Base-by-base conservation (phyloP, 805 yeast species). In the Barnettozyma salicaria region DNA sequence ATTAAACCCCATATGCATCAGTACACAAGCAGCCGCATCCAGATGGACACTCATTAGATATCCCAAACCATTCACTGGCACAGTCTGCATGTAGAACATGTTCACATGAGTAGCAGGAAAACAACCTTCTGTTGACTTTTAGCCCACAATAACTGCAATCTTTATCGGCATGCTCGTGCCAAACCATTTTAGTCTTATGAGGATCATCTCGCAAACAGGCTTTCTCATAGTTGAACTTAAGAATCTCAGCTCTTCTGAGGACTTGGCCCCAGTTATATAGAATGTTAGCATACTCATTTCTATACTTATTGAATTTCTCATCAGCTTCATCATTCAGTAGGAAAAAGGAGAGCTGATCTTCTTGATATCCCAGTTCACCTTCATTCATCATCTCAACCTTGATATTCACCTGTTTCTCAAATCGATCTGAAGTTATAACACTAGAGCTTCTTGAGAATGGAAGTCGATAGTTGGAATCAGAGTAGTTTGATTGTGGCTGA, bases 1-100 rank as follows among this genome's bases (percentile, higher is more conserved):
- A 8, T 13, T 19, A n/a, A 27, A 18, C 34, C 19, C 28, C 22
- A 18, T 22, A 31, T 1, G 17, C 25, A 18, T 61, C 65, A 9
- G 75, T 55, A 59, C 96, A 86, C 5, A 52, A 44, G 50, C 96
- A 87, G 0, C 95, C 95, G 64, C 96, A 87, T 0, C 95, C 96
- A 31, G 83, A 72, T 0, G 94, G 79, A 58, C 96, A 86, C 49
- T 80, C 83, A 0, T 45, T 45, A 40, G 65, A 61, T 1, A 55
- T 48, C 7, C 60, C 59, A 86, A 94, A 87, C 96, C 97, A 89
- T 34, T 70, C 70, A 14, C 68, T 60, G 0, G 95, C 92, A 63
- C 97, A 89, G 17, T 65, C 64, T 3, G 85, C 72, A 55, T 89
- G 97, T 47, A 83, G 51, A 3, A 84, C 65, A 59, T 90, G 97